Conservation (phyloP, 176 grass and related monocot species). For the Oropetium thomaeum region DNA sequence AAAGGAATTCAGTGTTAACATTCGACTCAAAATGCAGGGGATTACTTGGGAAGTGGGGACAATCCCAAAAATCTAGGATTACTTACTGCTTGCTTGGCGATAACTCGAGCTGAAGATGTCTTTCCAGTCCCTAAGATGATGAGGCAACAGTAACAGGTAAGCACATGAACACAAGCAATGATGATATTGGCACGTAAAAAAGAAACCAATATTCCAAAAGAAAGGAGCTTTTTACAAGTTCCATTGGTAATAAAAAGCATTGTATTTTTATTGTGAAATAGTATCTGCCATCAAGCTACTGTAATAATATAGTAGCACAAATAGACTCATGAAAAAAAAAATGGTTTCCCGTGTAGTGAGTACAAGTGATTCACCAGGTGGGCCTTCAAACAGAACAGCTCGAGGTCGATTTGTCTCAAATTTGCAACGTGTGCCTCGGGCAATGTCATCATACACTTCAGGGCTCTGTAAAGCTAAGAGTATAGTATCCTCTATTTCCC, state of each 20-base stretch:
- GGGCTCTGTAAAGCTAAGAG: constrained; percentile 88
- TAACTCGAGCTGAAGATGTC: constrained; percentile 91
- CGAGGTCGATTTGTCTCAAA: constrained; percentile 93
- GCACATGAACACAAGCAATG: neutral
- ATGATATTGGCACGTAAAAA: neutral
- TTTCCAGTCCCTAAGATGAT: constrained; percentile 73
- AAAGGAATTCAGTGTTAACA: constrained; percentile 2
- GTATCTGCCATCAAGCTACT: neutral
- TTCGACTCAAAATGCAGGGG: neutral
- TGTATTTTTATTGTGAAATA: constrained; percentile 17
- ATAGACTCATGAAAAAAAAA: neutral
- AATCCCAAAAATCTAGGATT: constrained; percentile 21
- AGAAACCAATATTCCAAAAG: neutral
- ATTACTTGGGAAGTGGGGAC: constrained; percentile 4
- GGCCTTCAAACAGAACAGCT: constrained; percentile 94
- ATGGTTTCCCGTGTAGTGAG: neutral
- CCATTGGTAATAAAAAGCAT: neutral
- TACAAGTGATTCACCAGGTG: constrained; percentile 57
- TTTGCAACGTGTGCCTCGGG: constrained; percentile 68
- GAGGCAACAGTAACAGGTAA: constrained; percentile 10
- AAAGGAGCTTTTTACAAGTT: neutral
- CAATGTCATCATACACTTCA: constrained; percentile 94
- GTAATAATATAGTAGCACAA: neutral
- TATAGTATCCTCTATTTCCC: constrained; percentile 95
- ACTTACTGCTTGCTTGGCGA: constrained; percentile 94